These are phyloP conservation scores for Termitomyces sp. DNA, from an alignment of 768 basidiomycete genomes.

Conservation along the genomic window DNA sequence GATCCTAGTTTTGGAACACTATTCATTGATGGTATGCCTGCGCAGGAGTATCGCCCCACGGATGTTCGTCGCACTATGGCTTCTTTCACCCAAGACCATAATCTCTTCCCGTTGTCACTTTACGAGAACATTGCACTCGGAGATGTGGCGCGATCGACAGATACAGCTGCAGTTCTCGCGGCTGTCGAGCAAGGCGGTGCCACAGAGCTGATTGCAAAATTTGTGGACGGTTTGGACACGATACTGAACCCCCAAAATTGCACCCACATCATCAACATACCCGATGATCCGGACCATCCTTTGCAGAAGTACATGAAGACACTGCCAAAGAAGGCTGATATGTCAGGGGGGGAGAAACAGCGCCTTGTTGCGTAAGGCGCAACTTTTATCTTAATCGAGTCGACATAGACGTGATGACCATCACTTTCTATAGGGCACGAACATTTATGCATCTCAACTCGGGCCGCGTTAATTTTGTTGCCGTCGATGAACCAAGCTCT, in stretches of 20 bases:
- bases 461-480: constrained; percentile 28
- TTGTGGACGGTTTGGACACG: constrained; percentile 15
- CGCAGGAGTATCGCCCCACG: constrained; percentile 28
- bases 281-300: constrained; percentile 14
- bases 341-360: constrained; percentile 23
- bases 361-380: constrained; percentile 21
- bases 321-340: constrained; percentile 15
- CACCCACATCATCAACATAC: constrained; percentile 7
- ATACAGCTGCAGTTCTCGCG: constrained; percentile 16
- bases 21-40: constrained; percentile 36
- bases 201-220: constrained; percentile 10
- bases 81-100: constrained; percentile 44
- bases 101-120: constrained; percentile 42
- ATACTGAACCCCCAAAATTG: constrained; percentile 12
- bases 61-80: constrained; percentile 40
- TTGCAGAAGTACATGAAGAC: constrained; percentile 12
- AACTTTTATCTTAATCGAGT: background rate
- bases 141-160: constrained; percentile 9
- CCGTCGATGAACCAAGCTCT: constrained; percentile 45
- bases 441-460: constrained; percentile 28
- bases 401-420: background rate
- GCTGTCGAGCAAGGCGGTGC: constrained; percentile 28
- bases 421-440: constrained; percentile 15
- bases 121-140: constrained; percentile 35
- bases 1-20: constrained; percentile 39